Evolutionary conservation across 306 rosid species (phyloP).

Genomic region (Chamaecrista fasciculata): DNA sequence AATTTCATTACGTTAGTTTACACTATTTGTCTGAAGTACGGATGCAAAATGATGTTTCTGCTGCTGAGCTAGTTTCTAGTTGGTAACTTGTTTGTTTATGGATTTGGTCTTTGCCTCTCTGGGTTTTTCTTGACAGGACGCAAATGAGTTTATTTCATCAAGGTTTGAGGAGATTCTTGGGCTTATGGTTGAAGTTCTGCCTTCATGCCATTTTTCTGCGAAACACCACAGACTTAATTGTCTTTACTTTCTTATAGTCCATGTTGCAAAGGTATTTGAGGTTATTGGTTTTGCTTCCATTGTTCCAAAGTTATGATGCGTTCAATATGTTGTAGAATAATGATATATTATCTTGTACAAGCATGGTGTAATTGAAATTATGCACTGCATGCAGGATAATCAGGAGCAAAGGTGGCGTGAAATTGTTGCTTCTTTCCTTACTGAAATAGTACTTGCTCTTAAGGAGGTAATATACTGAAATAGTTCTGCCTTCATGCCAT

Average conservation of each 20-base stretch:
- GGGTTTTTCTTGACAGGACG: slow-evolving; percentile 49
- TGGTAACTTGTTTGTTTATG: slow-evolving; percentile 16
- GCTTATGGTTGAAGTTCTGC: slow-evolving; percentile 61
- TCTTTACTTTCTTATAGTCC: slow-evolving; percentile 64
- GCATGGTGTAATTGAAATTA: slow-evolving; percentile 14
- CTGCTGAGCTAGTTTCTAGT: slow-evolving; percentile 3
- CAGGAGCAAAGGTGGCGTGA: slow-evolving; percentile 29
- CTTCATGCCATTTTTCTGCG: slow-evolving; percentile 74
- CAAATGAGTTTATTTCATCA: slow-evolving; percentile 51
- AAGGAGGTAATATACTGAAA: slow-evolving; percentile 72
- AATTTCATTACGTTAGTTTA: neutral
- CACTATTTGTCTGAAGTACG: neutral
- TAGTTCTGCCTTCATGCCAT: neutral
- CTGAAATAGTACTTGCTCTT: slow-evolving; percentile 87
- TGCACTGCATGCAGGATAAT: slow-evolving; percentile 34
- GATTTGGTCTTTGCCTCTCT: slow-evolving; percentile 23
- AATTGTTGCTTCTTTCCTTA: slow-evolving; percentile 47
- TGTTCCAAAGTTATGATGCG: neutral
- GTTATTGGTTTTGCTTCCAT: neutral
- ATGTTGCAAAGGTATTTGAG: slow-evolving; percentile 54
- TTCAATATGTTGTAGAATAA: slow-evolving; percentile 24
- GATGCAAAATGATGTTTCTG: neutral
- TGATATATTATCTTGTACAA: slow-evolving; percentile 34
- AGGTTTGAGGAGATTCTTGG: slow-evolving; percentile 55
- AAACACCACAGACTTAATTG: slow-evolving; percentile 90